These are phyloP conservation scores for Grosmannia serpens DNA, from an alignment of 2,329 filamentous ascomycete species.

Conservation along the genomic window DNA sequence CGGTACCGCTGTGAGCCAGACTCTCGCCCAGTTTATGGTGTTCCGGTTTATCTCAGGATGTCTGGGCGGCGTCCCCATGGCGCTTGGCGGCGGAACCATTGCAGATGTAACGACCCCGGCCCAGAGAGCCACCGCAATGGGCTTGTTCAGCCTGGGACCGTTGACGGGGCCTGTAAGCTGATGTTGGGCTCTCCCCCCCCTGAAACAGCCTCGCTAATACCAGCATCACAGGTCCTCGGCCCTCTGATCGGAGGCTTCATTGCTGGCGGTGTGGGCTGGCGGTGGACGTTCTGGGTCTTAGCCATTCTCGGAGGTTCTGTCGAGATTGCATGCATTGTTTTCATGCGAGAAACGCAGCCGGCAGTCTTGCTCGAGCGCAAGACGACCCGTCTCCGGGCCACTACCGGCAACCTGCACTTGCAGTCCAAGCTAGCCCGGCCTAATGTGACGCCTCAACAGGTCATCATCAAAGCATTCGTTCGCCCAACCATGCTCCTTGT, in stretches of 20 bases:
- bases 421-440: too few relatives aligned
- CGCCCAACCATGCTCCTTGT: constrained; percentile 34
- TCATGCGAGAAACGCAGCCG: constrained; percentile 23
- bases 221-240: constrained; percentile 22
- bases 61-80: constrained; percentile 49
- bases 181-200: not conserved
- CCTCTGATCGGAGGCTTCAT: constrained; percentile 32
- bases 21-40: constrained; percentile 35
- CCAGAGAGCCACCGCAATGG: constrained; percentile 46
- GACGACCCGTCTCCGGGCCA: too few relatives aligned
- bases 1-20: constrained; percentile 29
- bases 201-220: not conserved
- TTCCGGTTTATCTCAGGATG: constrained; percentile 52
- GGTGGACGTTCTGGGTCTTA: constrained; percentile 37
- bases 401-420: too few relatives aligned
- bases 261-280: constrained; percentile 29
- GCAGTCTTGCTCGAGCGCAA: constrained; percentile 32
- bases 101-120: constrained; percentile 50
- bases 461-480: constrained; percentile 17
- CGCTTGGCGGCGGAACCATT: constrained; percentile 54
- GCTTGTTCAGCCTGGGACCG: constrained; percentile 27
- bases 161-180: not conserved
- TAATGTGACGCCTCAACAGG: too few relatives aligned
- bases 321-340: constrained; percentile 4
- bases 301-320: constrained; percentile 25